A percentile compares a stretch with the other conserved stretches of the same genome.
phyloP scores from a whole-genome alignment of 345 rosid species.

The Citrus sp. region DNA sequence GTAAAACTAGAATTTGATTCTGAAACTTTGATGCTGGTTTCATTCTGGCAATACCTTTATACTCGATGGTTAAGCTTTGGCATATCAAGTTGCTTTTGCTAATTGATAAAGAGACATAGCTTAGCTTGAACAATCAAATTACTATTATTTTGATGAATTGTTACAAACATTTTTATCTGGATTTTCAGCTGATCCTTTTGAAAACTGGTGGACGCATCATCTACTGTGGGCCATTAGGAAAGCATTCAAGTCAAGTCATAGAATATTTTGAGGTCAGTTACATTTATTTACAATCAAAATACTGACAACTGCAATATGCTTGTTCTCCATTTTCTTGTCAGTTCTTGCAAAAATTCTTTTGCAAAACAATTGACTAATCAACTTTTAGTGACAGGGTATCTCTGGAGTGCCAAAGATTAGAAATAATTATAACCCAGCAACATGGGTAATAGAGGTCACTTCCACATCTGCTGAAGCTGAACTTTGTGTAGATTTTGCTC shows the following conservation, averaged over 20 bases:
- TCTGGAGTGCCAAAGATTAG: constrained; percentile 57
- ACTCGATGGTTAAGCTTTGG: background rate
- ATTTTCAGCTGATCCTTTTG: constrained; percentile 56
- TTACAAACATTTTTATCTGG: background rate
- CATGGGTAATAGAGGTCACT: constrained; percentile 80
- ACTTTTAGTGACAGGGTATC: constrained; percentile 34
- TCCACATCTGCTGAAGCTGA: constrained; percentile 55
- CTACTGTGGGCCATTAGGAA: constrained; percentile 71
- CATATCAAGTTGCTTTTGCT: background rate
- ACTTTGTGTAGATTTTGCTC: constrained; percentile 54
- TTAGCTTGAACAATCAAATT: too few relatives aligned
- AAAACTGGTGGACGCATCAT: constrained; percentile 66
- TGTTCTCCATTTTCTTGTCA: background rate
- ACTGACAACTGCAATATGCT: background rate
- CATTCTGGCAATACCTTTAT: background rate
- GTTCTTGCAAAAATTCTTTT: background rate
- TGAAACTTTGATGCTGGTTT: background rate
- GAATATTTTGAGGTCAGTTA: constrained; percentile 68
- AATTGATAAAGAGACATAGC: background rate
- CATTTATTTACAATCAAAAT: background rate
- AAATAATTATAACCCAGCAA: constrained; percentile 73
- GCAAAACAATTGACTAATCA: background rate
- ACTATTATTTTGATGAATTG: too few relatives aligned
- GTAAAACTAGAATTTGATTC: background rate
- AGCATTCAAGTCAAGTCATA: constrained; percentile 49